These are phyloP conservation scores for Cytospora leucostoma DNA, from an alignment of 2,329 filamentous ascomycete genomes.

Conservation along the genomic window DNA sequence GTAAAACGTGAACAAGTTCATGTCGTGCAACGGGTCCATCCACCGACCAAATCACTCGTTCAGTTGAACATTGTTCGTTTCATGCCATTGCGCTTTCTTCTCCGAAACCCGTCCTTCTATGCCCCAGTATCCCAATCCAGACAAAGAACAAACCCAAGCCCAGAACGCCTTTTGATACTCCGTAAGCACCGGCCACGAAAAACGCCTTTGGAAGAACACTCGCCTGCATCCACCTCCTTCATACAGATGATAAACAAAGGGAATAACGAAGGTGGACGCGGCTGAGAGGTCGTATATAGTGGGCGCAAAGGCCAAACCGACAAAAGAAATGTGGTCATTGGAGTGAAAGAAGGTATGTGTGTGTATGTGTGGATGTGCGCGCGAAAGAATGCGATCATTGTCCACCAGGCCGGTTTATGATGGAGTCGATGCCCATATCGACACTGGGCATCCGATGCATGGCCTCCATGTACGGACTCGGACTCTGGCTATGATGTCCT, in stretches of 20 bases:
- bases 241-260: conserved; percentile 13
- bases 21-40: conserved; percentile 1
- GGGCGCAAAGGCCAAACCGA: conserved; percentile 6
- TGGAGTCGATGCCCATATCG: conserved; percentile 62
- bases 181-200: conserved; percentile 10
- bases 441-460: conserved; percentile 54
- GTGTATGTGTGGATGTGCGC: neutral
- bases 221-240: neutral
- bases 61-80: neutral
- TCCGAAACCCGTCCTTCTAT: conserved; percentile 11
- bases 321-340: conserved; percentile 10
- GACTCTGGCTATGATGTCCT: conserved; percentile 40
- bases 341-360: neutral
- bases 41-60: neutral
- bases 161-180: conserved; percentile 13
- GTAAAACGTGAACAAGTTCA: conserved; percentile 14
- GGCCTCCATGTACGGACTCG: conserved; percentile 51
- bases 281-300: conserved; percentile 5
- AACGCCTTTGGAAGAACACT: conserved; percentile 5
- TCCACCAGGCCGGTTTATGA: conserved; percentile 53
- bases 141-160: conserved; percentile 2
- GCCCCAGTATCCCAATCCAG: neutral
- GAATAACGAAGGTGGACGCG: conserved; percentile 4
- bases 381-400: conserved; percentile 9
- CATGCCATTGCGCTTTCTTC: conserved; percentile 10